phyloP scores from a whole-genome alignment of 2,329 filamentous ascomycete genomes.

The Cercospora sesami region DNA sequence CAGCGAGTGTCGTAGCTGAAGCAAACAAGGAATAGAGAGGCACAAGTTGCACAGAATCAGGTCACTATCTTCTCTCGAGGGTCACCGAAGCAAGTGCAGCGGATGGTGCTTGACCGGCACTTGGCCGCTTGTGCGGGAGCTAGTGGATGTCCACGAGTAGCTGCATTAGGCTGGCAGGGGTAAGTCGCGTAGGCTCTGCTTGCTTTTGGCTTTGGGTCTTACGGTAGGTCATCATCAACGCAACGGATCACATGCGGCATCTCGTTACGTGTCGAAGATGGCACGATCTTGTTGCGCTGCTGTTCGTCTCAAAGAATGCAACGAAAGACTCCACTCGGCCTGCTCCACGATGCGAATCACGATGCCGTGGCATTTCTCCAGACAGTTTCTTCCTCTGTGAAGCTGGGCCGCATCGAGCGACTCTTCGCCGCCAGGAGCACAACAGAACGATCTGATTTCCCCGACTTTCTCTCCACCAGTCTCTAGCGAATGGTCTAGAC shows the following conservation, averaged over 20 bases:
- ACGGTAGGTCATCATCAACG: background rate
- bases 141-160: constrained; percentile 1
- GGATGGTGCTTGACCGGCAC: background rate
- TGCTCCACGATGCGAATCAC: background rate
- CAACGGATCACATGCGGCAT: background rate
- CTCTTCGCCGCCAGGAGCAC: background rate
- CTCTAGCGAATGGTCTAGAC: background rate
- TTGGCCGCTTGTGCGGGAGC: background rate
- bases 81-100: background rate
- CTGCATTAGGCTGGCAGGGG: background rate
- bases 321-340: background rate
- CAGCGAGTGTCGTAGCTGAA: background rate
- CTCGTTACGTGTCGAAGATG: background rate
- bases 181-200: background rate
- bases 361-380: background rate
- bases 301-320: background rate
- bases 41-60: background rate
- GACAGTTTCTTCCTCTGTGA: background rate
- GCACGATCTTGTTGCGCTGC: background rate
- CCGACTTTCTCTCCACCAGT: background rate
- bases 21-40: background rate
- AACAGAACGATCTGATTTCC: background rate
- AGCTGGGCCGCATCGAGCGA: background rate
- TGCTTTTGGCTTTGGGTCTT: background rate
- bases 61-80: background rate